Percentiles rank a stretch among this genome's conserved stretches.
These are phyloP conservation scores for Conringia planisiliqua DNA, from an alignment of 345 rosid species.

Conservation along the genomic window DNA sequence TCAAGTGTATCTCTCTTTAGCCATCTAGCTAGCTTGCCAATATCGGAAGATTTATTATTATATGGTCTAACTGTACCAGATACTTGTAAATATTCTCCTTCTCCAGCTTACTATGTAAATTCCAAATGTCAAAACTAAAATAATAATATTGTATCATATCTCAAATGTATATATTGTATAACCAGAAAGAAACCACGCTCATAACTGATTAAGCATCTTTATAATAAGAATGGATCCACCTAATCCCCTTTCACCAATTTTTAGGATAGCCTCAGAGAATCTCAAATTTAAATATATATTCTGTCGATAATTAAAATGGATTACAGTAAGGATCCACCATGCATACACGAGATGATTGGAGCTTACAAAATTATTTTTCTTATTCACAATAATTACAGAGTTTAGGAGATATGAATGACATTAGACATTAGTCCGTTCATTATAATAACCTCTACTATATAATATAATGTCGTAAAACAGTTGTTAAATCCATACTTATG, in stretches of 20 bases:
- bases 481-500: background rate
- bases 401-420: background rate
- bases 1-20: too few relatives aligned
- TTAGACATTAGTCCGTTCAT: background rate
- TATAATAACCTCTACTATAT: background rate
- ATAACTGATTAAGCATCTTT: background rate
- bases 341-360: background rate
- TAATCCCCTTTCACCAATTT: background rate
- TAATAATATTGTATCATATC: background rate
- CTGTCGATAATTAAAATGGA: background rate
- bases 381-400: background rate
- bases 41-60: background rate
- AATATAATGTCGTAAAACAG: background rate
- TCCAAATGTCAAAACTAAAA: background rate
- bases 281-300: background rate
- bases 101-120: background rate
- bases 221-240: background rate
- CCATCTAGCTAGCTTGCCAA: background rate
- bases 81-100: background rate
- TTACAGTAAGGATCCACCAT: constrained; percentile 3
- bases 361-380: background rate
- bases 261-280: background rate
- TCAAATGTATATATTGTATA: background rate
- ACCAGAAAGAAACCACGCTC: background rate
- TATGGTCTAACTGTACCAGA: background rate